Evolutionary conservation across 768 basidiomycete species (phyloP), one percentile per base, ranked within the genome.

Genomic region (Suillus spraguei): DNA sequence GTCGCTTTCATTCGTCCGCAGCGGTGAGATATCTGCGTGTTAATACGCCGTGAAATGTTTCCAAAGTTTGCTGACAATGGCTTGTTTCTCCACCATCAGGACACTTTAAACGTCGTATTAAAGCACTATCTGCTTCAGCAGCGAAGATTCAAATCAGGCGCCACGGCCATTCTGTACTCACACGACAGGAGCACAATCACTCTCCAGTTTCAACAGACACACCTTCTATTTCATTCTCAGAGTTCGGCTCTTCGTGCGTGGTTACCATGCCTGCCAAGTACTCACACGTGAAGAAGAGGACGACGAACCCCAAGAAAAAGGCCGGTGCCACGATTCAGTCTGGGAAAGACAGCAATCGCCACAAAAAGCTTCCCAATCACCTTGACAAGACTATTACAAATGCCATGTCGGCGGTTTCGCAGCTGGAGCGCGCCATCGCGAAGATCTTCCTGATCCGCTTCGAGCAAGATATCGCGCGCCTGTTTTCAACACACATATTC

Each of bases 381-480:
- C 68, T 82, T 60, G 87, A 88, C 77, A 80, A 81, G 28, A 78
- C 79, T 52, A 77, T 90, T 60, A 79, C 85, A 36, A 82, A 82
- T 70, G 82, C 87, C 14, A 79, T 87, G 78, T 72, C 83, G 1
- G 82, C 87, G n/a, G 84, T 88, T 42, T 83, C 89, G 1, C 81
- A 86, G 64, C 81, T 91, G 63, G 89, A 90, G 70, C 84, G 86
- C 6, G 81, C 87, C 56, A 91, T 91, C 65, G 83, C 90, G 14
- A 83, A 85, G 35, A 82, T 91, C 61, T 81, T 91, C 11, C 79
- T 91, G 63, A 68, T 89, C 39, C 87, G 90, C 50, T 91, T 87
- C 70, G 87, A 91, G 61, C 87, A 89, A 60, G 90, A 91, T 74
- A 89, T 91, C 46, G 85, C 87, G 4, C 85, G 90, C 28, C 83